Conservation (phyloP, 1,139 yeast species). For the Kurtzmaniella natalensis region DNA sequence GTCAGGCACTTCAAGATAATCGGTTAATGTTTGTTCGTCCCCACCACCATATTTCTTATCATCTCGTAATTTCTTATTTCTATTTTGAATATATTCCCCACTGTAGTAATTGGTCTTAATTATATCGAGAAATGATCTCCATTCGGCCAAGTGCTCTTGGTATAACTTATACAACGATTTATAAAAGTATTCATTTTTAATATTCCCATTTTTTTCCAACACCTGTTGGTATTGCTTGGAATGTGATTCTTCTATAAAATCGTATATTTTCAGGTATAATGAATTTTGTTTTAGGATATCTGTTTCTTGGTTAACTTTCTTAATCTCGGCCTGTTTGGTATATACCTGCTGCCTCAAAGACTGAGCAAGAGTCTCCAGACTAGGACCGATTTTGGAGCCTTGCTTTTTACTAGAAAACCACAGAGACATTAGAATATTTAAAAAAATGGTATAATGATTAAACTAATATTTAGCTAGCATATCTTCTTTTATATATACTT, state of each 20-base stretch:
- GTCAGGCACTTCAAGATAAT: conserved; percentile 33
- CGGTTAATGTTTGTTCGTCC: neutral
- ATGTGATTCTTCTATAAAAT: conserved; percentile 18
- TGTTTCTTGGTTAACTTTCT: conserved; percentile 16
- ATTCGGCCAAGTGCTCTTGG: conserved; percentile 17
- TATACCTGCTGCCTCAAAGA: no score
- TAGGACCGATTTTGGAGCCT: no score
- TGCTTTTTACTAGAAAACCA: no score
- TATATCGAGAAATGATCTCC: conserved; percentile 17
- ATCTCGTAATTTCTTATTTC: neutral
- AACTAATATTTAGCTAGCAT: no score
- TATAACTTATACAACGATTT: conserved; percentile 14
- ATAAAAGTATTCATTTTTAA: conserved; percentile 12
- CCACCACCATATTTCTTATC: neutral
- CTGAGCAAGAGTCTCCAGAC: no score
- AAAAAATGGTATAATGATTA: no score
- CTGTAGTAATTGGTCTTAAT: conserved; percentile 19
- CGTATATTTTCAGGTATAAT: conserved; percentile 16
- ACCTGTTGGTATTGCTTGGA: conserved; percentile 11
- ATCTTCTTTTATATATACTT: no score
- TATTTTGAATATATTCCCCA: conserved; percentile 11
- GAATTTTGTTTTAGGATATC: conserved; percentile 14
- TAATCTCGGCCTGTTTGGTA: conserved; percentile 17
- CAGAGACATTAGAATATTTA: no score
- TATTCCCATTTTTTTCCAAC: conserved; percentile 10